Conservation (phyloP, 2,329 filamentous ascomycete species). For the Coniochaeta hoffmannii region DNA sequence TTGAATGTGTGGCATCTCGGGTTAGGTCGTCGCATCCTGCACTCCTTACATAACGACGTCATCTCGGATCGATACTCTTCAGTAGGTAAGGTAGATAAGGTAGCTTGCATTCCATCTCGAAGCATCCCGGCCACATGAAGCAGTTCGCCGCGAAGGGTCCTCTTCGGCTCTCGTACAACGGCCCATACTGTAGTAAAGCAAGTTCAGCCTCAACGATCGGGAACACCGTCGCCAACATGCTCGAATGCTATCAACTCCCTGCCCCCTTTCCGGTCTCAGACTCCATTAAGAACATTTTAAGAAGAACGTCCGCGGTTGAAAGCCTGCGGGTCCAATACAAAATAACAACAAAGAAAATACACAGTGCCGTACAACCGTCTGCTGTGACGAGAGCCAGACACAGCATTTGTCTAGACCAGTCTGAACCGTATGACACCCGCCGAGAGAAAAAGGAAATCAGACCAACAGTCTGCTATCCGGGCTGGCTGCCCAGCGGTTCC, state of each 20-base stretch:
- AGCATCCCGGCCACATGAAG: background rate
- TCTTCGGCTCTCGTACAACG: background rate
- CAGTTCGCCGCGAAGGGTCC: background rate
- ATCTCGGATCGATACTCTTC: background rate
- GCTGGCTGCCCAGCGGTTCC: background rate
- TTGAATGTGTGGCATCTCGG: too few species aligned
- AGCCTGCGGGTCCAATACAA: background rate
- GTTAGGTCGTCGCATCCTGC: too few species aligned
- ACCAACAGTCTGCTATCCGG: background rate
- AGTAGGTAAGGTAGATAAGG: background rate
- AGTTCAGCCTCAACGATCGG: background rate
- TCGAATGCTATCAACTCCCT: background rate
- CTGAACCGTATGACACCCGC: background rate
- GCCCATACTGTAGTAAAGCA: background rate
- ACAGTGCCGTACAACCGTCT: background rate
- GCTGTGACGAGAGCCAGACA: background rate
- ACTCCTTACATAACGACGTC: background rate
- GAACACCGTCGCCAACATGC: background rate
- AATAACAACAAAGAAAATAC: background rate
- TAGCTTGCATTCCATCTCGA: background rate
- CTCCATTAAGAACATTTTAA: conserved; percentile 1
- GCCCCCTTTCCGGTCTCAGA: background rate
- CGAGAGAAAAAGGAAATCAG: background rate
- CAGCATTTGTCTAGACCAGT: background rate
- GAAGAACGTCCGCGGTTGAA: background rate